phyloP scores from a whole-genome alignment of 192 early-diverging fungal genomes.

The Entrophospora sp. region DNA sequence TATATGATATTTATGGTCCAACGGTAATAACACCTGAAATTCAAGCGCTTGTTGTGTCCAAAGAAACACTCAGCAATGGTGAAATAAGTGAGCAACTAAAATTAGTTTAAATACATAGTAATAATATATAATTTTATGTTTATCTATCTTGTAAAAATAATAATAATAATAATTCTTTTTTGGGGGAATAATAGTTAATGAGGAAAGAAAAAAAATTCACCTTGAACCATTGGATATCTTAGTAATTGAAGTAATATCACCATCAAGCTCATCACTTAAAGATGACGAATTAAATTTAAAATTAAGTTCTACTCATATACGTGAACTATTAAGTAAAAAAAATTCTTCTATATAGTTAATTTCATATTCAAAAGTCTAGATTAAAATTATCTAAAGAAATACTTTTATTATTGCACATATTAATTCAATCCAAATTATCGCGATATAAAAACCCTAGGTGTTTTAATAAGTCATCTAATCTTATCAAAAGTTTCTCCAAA shows the following conservation, averaged over 20 bases:
- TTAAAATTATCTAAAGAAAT: no score
- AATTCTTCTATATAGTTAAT: no score
- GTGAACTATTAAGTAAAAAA: conserved; percentile 31
- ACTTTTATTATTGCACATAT: no score
- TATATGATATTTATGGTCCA: conserved; percentile 82
- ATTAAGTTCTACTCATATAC: conserved; percentile 73
- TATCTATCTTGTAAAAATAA: no score
- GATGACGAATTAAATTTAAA: conserved; percentile 48
- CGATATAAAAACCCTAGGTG: no score
- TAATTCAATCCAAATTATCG: no score
- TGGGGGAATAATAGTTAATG: conserved; percentile 74
- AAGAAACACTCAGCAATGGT: conserved; percentile 73
- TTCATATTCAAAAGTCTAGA: no score
- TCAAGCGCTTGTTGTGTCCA: conserved; percentile 72
- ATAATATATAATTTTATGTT: neutral
- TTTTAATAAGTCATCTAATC: no score
- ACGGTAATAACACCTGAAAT: conserved; percentile 65
- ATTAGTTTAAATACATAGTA: neutral
- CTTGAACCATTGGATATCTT: conserved; percentile 51
- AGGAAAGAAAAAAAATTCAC: conserved; percentile 47
- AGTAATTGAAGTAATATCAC: conserved; percentile 63
- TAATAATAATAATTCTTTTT: no score
- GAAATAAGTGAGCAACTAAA: conserved; percentile 43
- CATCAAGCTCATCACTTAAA: conserved; percentile 25
- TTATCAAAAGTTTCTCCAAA: no score